These are phyloP conservation scores for Rhododendron williamsianum DNA, from an alignment of 148 eudicot species.

Conservation along the genomic window DNA sequence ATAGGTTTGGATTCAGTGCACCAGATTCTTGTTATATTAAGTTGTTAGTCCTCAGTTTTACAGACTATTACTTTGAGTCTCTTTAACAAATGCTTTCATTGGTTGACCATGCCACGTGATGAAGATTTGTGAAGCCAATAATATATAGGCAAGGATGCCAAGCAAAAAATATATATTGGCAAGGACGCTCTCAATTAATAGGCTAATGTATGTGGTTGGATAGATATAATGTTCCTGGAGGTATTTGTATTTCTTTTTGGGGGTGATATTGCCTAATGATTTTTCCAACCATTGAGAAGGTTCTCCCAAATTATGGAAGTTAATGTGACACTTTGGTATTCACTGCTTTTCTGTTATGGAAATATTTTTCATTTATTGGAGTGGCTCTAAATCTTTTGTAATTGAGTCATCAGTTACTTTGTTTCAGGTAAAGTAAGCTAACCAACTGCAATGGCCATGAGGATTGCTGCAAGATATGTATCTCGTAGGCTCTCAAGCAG, in stretches of 20 bases:
- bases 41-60: background rate
- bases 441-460: conserved; percentile 55
- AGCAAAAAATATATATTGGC: no score
- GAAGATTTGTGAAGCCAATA: background rate
- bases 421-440: conserved; percentile 6
- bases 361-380: background rate
- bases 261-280: background rate
- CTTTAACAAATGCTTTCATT: background rate
- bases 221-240: background rate
- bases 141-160: background rate
- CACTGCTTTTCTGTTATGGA: background rate
- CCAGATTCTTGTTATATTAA: background rate
- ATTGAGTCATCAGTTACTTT: background rate
- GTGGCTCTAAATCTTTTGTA: background rate
- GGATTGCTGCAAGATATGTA: conserved; percentile 58
- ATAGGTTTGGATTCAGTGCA: background rate
- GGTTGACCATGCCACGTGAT: background rate
- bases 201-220: background rate
- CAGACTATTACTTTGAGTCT: background rate
- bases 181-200: background rate
- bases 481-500: conserved; percentile 73
- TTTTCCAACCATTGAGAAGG: background rate
- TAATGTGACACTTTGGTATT: background rate
- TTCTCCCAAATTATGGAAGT: background rate
- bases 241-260: background rate